These are phyloP conservation scores for Saccharomyces hybrid DNA, from an alignment of 1,139 yeast genomes.

Conservation along the genomic window DNA sequence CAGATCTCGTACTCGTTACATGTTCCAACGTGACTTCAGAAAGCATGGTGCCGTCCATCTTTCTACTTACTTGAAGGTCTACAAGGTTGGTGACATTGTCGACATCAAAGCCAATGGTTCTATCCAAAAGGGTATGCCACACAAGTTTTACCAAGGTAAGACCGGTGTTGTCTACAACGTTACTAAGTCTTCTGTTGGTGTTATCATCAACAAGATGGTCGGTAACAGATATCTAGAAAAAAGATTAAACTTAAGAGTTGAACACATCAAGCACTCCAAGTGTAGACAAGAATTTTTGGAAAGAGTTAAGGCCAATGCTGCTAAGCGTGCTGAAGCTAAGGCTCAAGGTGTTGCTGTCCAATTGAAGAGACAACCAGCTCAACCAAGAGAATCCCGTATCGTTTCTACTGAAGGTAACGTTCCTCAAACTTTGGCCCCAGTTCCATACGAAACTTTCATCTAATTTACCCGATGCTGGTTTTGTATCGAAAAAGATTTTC, in stretches of 20 bases:
- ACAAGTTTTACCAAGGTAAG: conserved; percentile 99
- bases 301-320: conserved; percentile 97
- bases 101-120: conserved; percentile 99
- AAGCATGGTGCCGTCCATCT: conserved; percentile 93
- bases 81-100: conserved; percentile 99
- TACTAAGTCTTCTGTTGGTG: conserved; percentile 98
- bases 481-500: neutral
- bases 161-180: conserved; percentile 99
- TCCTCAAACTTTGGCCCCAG: conserved; percentile 98
- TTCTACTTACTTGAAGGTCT: conserved; percentile 94
- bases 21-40: conserved; percentile 99
- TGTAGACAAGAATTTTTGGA: conserved; percentile 98
- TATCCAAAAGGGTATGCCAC: conserved; percentile 99
- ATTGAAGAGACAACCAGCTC: conserved; percentile 97
- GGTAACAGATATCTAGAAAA: conserved; percentile 99
- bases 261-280: conserved; percentile 99
- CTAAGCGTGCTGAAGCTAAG: conserved; percentile 90
- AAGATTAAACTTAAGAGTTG: conserved; percentile 97
- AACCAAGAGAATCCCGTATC: conserved; percentile 89
- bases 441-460: conserved; percentile 98
- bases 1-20: conserved; percentile 99
- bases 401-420: conserved; percentile 70
- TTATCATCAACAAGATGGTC: conserved; percentile 94
- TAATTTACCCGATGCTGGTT: conserved; percentile 36
- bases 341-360: conserved; percentile 83